Conservation (phyloP, 2,329 filamentous ascomycete genomes). For the Exophiala dermatitidis region DNA sequence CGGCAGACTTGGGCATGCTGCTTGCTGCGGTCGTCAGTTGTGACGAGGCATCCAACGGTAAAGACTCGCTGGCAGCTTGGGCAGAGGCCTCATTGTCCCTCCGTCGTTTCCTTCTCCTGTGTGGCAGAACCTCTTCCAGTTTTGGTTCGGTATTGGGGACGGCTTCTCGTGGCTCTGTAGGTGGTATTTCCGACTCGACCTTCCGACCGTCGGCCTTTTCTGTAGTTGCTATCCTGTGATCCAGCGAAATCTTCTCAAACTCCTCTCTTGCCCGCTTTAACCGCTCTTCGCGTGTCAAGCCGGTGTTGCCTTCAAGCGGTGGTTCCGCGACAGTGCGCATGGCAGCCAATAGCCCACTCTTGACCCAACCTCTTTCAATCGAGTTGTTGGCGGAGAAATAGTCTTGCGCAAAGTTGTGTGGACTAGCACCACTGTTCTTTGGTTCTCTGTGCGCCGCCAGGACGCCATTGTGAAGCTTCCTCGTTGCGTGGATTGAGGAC, state of each 20-base stretch:
- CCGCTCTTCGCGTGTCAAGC: neutral
- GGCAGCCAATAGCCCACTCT: constrained; percentile 23
- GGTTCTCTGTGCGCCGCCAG: constrained; percentile 3
- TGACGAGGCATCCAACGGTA: constrained; percentile 56
- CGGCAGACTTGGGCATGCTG: constrained; percentile 47
- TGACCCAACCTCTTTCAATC: constrained; percentile 27
- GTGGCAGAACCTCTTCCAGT: constrained; percentile 19
- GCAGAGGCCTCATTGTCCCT: constrained; percentile 11
- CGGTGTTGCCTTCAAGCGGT: neutral
- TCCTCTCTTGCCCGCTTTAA: constrained; percentile 6
- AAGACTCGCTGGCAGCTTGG: constrained; percentile 27
- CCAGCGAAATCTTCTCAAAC: constrained; percentile 5
- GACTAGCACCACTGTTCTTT: constrained; percentile 7
- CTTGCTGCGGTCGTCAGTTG: constrained; percentile 53
- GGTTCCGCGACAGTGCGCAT: constrained; percentile 19
- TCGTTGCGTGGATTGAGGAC: constrained; percentile 17
- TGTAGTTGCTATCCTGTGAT: constrained; percentile 3
- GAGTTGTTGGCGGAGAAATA: constrained; percentile 28
- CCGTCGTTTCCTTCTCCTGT: constrained; percentile 22
- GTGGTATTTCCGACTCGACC: neutral
- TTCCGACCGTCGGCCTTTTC: neutral
- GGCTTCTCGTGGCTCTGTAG: neutral
- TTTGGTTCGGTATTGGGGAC: constrained; percentile 1
- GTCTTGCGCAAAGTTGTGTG: constrained; percentile 24
- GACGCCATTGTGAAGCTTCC: constrained; percentile 22